These are phyloP conservation scores for Hysterangium stoloniferum DNA, from an alignment of 768 basidiomycete genomes.

Conservation along the genomic window DNA sequence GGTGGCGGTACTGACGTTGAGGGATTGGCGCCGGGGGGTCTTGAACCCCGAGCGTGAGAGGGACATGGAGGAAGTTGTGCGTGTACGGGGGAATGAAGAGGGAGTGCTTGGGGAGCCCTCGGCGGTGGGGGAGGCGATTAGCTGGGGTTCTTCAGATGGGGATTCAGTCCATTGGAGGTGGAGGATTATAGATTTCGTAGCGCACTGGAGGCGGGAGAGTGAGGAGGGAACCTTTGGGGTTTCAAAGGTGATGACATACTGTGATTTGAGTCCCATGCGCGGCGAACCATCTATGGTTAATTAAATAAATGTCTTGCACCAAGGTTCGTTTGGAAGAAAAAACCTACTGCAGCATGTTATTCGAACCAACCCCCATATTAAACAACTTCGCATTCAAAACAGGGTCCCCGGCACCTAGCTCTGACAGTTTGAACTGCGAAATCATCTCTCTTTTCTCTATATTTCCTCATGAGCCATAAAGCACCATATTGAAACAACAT, in stretches of 20 bases:
- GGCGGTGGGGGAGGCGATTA: constrained; percentile 8
- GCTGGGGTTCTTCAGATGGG: constrained; percentile 3
- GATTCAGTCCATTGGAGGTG: constrained; percentile 85
- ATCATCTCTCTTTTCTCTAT: constrained; percentile 76
- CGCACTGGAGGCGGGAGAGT: constrained; percentile 44
- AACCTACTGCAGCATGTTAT: constrained; percentile 79
- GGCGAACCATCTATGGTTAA: constrained; percentile 64
- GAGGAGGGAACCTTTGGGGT: background rate
- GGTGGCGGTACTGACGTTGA: constrained; percentile 23
- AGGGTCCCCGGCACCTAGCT: constrained; percentile 64
- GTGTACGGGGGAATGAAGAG: constrained; percentile 25
- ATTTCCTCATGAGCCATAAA: background rate
- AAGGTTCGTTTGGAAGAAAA: background rate
- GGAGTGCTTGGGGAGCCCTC: constrained; percentile 14
- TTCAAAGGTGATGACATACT: constrained; percentile 32
- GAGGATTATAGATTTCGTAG: constrained; percentile 79
- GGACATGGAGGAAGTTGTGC: constrained; percentile 41
- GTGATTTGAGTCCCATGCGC: constrained; percentile 89
- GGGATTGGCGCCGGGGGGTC: constrained; percentile 15
- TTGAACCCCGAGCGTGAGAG: constrained; percentile 40
- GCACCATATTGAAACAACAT: background rate
- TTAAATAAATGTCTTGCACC: constrained; percentile 8
- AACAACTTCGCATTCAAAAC: constrained; percentile 57
- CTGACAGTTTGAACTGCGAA: constrained; percentile 81
- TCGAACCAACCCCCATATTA: constrained; percentile 72